Conservation (phyloP, 2,329 filamentous ascomycete species). For the Stagonosporopsis rhizophila region DNA sequence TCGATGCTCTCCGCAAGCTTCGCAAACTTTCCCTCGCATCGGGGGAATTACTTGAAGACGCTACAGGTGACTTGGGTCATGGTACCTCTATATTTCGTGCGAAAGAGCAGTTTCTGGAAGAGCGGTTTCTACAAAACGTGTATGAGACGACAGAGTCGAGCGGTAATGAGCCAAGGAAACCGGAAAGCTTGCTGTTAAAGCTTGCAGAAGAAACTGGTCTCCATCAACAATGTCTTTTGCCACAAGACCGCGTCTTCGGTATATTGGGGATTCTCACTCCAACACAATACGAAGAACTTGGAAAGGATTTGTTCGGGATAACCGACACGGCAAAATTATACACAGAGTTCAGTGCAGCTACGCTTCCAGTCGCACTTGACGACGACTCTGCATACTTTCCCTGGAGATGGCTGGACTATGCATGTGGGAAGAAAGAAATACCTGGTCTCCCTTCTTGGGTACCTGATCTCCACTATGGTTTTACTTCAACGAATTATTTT, state of each 20-base stretch:
- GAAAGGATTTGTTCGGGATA: not conserved
- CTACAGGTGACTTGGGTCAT: not conserved
- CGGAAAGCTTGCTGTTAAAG: not conserved
- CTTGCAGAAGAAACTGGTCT: not conserved
- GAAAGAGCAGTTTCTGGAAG: too few relatives aligned
- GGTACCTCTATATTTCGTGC: not conserved
- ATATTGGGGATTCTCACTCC: not conserved
- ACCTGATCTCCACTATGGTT: not conserved
- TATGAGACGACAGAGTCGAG: too few relatives aligned
- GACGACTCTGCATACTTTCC: not conserved
- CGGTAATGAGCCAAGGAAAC: too few relatives aligned
- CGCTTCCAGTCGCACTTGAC: not conserved
- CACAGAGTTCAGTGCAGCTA: not conserved
- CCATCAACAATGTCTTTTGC: not conserved
- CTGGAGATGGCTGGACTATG: not conserved
- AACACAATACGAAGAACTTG: not conserved
- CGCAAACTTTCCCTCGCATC: not conserved
- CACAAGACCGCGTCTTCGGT: not conserved
- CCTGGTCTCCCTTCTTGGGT: not conserved
- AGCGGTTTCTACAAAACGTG: too few relatives aligned
- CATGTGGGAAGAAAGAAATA: not conserved
- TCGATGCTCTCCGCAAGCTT: not conserved
- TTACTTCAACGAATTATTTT: not conserved
- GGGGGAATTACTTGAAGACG: not conserved
- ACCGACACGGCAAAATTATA: not conserved